phyloP scores from a whole-genome alignment of 306 rosid species.

The Erythrophleum fordii region DNA sequence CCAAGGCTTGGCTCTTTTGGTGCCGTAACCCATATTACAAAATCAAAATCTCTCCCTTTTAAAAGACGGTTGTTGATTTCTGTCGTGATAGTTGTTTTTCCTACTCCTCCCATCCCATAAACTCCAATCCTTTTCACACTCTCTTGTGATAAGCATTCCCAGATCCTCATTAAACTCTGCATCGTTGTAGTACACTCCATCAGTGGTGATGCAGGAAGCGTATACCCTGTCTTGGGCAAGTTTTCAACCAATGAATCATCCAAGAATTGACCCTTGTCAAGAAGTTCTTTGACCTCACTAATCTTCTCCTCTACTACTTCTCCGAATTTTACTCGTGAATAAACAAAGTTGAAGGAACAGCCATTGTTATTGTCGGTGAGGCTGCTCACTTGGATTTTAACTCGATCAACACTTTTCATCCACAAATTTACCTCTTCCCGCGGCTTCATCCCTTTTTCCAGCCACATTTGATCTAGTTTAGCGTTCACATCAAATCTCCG shows the following conservation, averaged over 20 bases:
- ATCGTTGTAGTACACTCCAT: neutral
- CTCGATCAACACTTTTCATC: constrained; percentile 1
- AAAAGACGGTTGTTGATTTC: neutral
- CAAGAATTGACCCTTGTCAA: neutral
- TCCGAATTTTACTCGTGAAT: neutral
- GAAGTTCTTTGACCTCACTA: neutral
- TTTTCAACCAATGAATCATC: neutral
- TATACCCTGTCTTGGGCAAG: neutral
- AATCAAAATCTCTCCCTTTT: constrained; percentile 7
- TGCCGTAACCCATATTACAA: neutral
- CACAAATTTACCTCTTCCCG: neutral
- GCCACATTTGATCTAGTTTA: neutral
- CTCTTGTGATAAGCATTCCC: neutral
- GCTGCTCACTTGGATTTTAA: neutral
- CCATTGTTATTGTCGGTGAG: neutral
- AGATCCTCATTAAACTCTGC: neutral
- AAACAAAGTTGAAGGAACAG: neutral
- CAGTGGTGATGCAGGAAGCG: neutral
- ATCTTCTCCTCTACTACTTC: neutral
- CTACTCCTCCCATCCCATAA: constrained; percentile 8
- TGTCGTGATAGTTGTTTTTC: neutral
- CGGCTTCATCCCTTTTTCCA: neutral
- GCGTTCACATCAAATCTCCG: neutral
- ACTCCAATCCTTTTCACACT: neutral
- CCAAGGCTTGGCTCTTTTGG: neutral